Evolutionary conservation across 2,329 filamentous ascomycete genomes (phyloP), one percentile per base, ranked within the genome.

Genomic region (Phaeosphaeriaceae sp.): DNA sequence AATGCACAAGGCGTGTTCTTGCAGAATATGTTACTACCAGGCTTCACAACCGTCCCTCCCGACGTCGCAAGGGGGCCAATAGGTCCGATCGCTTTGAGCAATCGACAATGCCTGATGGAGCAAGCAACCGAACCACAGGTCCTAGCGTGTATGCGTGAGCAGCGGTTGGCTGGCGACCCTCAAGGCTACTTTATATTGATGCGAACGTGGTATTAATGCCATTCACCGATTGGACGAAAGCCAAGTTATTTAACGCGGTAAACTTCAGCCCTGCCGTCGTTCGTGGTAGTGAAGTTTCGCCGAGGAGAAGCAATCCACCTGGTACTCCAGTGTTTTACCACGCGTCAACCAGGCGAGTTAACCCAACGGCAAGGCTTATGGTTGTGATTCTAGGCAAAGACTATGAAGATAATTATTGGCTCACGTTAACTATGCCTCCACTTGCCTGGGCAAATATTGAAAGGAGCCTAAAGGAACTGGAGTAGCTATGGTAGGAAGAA

Each of bases 211-310:
- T 57, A 35, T 37, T 58, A 17, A 43, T 54, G 36, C 50, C 50
- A 3, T 54, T 52, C 29, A 58, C 51, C 11, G 50, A 62, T 21
- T 62, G 59, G 59, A 48, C 54, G 4, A 34, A 42, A 16, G 59
- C 51, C 1, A 46, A 50, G 15, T 50, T 60, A 36, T 56, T 50
- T 18, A 32, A 52, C 20, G 42, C 46, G 13, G 46, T 64, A 6
- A 74, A 61, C 36, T 61, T 61, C 30, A 43, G 50, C 32, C 34
- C 50, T 16, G 58, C 56, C 17, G 39, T 61, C 18, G 30, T 62
- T 17, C 36, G 52, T 17, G 37, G 45, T 2, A 50, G 50, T 6
- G 45, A 51, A 28, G 18, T 8, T 4, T 4, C 11, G 26, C 30
- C 21, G 16, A 26, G 26, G 23, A 49, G 52, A 18, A 45, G 18